Evolutionary conservation across 441 rosid species (phyloP).

Genomic region (Pelargonium australe): DNA sequence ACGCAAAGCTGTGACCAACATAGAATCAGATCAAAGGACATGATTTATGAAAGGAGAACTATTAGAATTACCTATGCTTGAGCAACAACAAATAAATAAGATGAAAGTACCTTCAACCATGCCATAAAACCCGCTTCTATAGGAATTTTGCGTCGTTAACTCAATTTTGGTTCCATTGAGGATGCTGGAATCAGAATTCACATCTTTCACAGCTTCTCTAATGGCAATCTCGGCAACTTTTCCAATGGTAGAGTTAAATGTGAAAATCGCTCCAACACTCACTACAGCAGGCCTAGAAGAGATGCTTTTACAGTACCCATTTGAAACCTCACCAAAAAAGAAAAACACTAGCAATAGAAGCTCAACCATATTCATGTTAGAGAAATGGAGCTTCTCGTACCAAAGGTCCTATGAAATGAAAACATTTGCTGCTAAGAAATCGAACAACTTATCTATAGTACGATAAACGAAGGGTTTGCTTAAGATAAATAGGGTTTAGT

Average conservation of each 20-base stretch:
- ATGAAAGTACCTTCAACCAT: conserved; percentile 49
- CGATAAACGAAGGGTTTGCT: too few relatives aligned
- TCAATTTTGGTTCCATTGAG: conserved; percentile 52
- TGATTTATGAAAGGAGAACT: too few relatives aligned
- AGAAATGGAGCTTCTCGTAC: conserved; percentile 13
- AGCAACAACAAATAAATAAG: conserved; percentile 18
- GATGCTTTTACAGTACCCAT: conserved; percentile 35
- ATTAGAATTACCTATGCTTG: neutral
- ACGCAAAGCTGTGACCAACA: conserved; percentile 44
- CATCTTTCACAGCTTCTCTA: conserved; percentile 76
- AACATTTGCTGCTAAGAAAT: neutral
- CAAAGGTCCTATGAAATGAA: conserved; percentile 8
- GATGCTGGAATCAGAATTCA: conserved; percentile 55
- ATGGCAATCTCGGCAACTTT: conserved; percentile 83
- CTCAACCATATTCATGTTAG: conserved; percentile 34
- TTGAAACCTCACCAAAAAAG: conserved; percentile 27
- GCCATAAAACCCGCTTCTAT: conserved; percentile 59
- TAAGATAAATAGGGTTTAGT: too few relatives aligned
- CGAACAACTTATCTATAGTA: neutral
- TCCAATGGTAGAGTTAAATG: conserved; percentile 57
- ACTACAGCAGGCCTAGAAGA: conserved; percentile 57
- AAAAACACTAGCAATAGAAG: conserved; percentile 30
- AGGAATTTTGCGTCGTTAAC: conserved; percentile 46
- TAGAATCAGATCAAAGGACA: neutral
- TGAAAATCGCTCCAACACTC: conserved; percentile 64